Evolutionary conservation across 2,329 filamentous ascomycete genomes (phyloP).

Genomic region (Hypoxylon sp.): DNA sequence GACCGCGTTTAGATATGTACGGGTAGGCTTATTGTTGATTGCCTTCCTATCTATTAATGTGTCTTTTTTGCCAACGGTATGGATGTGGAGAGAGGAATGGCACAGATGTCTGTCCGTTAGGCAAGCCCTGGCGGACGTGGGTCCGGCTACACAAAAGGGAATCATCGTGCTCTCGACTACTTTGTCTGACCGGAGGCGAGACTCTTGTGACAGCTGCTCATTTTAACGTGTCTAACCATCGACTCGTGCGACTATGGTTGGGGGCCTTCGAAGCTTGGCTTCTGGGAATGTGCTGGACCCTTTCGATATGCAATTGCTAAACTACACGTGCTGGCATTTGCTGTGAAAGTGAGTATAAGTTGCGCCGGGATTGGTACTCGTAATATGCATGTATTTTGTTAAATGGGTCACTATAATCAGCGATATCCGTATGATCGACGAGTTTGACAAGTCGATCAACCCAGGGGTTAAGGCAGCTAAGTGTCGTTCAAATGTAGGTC

Average conservation of each 20-base stretch:
- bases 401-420: slow-evolving; percentile 2
- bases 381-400: slow-evolving; percentile 6
- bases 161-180: background rate
- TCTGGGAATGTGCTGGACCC: background rate
- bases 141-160: slow-evolving; percentile 2
- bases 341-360: background rate
- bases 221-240: slow-evolving; percentile 7
- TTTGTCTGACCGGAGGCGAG: slow-evolving; percentile 12
- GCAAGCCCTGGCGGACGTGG: background rate
- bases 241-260: background rate
- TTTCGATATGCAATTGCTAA: background rate
- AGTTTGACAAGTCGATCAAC: slow-evolving; percentile 28
- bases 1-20: background rate
- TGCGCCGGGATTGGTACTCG: no score
- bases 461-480: no score
- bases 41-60: no score
- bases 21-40: background rate
- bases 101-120: background rate
- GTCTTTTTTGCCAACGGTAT: background rate
- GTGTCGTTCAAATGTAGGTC: slow-evolving; percentile 5
- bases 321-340: background rate
- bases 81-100: background rate
- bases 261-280: background rate
- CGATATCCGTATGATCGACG: slow-evolving; percentile 29
- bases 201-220: slow-evolving; percentile 8